Percentiles rank a stretch among this genome's conserved stretches.
Conservation (phyloP, 2,329 filamentous ascomycete species). For the Intubia oerlemansii region DNA sequence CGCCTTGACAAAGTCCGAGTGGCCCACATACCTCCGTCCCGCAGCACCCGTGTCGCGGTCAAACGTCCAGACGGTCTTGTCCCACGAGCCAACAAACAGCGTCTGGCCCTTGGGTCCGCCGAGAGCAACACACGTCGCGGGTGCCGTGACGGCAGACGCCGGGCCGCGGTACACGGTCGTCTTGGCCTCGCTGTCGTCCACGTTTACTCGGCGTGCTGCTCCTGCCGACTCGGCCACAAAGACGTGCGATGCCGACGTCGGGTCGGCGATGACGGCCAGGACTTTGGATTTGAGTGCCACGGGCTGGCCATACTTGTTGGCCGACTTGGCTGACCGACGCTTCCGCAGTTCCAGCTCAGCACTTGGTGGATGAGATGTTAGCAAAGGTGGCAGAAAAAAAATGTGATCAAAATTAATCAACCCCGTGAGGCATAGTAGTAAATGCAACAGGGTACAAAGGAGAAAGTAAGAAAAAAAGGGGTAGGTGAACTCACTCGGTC, state of each 20-base stretch:
- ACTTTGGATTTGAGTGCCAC: conserved; percentile 71
- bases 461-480: no score
- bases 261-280: conserved; percentile 50
- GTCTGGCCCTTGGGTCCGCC: conserved; percentile 32
- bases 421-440: no score
- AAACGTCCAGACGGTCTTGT: conserved; percentile 83
- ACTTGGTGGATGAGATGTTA: conserved; percentile 18
- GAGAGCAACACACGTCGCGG: conserved; percentile 56
- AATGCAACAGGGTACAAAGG: no score
- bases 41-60: conserved; percentile 33
- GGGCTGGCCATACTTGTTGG: conserved; percentile 65
- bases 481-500: conserved; percentile 46
- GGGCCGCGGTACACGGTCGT: conserved; percentile 45
- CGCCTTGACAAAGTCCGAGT: conserved; percentile 81
- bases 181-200: conserved; percentile 40
- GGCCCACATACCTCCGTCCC: conserved; percentile 46
- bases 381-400: background rate
- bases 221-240: conserved; percentile 82
- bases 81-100: conserved; percentile 82
- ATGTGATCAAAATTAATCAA: no score
- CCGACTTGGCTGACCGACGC: conserved; percentile 47
- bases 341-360: conserved; percentile 24
- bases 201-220: conserved; percentile 47
- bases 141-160: no score
- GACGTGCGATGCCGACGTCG: conserved; percentile 34